Percentiles rank a stretch among this genome's conserved stretches.
These are phyloP conservation scores for Hymenotorrendiella dingleyae DNA, from an alignment of 2,329 filamentous ascomycete genomes.

Conservation along the genomic window DNA sequence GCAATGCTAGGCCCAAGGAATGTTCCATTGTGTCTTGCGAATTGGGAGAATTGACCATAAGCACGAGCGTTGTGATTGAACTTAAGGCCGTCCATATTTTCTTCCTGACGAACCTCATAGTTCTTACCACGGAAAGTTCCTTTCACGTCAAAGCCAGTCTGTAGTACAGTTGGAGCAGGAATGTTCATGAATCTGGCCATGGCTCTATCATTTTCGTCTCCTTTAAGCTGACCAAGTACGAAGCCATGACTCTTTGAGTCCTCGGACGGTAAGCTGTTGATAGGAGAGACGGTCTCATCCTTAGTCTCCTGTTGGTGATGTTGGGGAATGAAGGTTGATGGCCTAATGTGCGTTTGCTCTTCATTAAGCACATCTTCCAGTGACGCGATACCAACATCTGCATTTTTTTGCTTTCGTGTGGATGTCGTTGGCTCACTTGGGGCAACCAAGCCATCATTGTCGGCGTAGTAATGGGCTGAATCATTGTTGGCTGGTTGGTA, in stretches of 20 bases:
- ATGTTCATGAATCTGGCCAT: slow-evolving; percentile 11
- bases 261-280: too few relatives aligned
- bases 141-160: slow-evolving; percentile 16
- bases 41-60: not conserved
- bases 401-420: too few relatives aligned
- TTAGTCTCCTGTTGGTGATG: too few relatives aligned
- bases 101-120: slow-evolving; percentile 7
- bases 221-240: not conserved
- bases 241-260: not conserved
- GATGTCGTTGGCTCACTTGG: too few relatives aligned
- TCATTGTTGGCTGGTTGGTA: not conserved
- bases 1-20: not conserved
- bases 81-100: not conserved
- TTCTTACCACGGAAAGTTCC: slow-evolving; percentile 14
- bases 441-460: not conserved
- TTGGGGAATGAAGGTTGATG: too few relatives aligned
- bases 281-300: not conserved
- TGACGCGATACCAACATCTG: slow-evolving; percentile 11
- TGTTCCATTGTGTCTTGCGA: too few relatives aligned
- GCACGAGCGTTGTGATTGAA: not conserved
- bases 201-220: slow-evolving; percentile 8
- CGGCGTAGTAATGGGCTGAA: not conserved
- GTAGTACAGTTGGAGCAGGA: slow-evolving; percentile 16
- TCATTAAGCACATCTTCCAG: slow-evolving; percentile 11
- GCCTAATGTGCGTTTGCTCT: too few relatives aligned